Base-by-base conservation (phyloP, 2,329 filamentous ascomycete species). In the Talaromyces sp. region DNA sequence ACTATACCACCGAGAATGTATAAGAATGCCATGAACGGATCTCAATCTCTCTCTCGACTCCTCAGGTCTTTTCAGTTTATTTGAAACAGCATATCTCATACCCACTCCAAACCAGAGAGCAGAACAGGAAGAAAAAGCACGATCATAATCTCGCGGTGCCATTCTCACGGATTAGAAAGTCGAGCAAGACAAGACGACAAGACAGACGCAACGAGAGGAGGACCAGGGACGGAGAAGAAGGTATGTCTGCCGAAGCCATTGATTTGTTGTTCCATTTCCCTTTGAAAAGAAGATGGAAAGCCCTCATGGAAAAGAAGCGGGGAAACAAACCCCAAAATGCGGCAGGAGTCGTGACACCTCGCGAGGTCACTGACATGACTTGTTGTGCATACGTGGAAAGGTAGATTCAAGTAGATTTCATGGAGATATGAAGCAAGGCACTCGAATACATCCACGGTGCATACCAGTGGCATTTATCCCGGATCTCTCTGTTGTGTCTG, bases 11-110 rank as follows among this genome's bases (percentile, higher is more conserved):
- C n/a, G 38, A 27, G 5, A 13, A 38, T 25, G 11, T 15, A 13
- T 6, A 5, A 36, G 15, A 56, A 38, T 56, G n/a, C 22, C 22
- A 34, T 25, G 13, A 36, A 3, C 43, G 8, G 25, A 36, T 61
- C 36, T 58, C 51, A 34, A 45, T 58, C 31, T 58, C 47, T 58
- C 47, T 61, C 61, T 49, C 34, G 27, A 17, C 76, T 79, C 78
- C 77, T 80, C 78, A 80, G 78, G 76, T 80, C 77, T 80, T 79
- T 78, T 79, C 75, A 79, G 75, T 80, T 63, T 66, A 59, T 49
- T 25, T 43, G 13, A 25, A 36, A 61, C 59, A 61, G 31, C 59
- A 38, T 59, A 7, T 59, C 56, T 27, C 56, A 59, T 19, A 45
- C 36, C 56, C 5, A 60, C 47, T n/a, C 17, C 64, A 11, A 45